Base-by-base conservation (phyloP, 352 stramenopile genomes). In the Globisporangium camurandrum region DNA sequence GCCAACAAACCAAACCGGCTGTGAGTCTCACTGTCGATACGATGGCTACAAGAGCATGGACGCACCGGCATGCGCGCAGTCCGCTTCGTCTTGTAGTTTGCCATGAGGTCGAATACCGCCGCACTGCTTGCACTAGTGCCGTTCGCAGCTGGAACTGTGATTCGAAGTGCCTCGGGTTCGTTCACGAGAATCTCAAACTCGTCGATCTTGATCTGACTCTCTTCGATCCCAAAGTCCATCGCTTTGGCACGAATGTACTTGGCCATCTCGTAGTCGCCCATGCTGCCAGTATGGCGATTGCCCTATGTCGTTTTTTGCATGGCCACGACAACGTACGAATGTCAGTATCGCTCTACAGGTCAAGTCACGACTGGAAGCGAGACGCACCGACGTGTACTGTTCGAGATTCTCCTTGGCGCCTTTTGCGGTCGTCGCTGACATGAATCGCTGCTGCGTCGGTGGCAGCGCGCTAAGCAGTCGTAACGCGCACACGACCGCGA, bases 101-200 rank as follows among this genome's bases (percentile, higher is more conserved):
- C 56, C 58, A 71, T 69, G 24, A 72, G 51, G 16, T 78, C 61
- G 27, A 61, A 51, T 23, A 50, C 54, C 17, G 41, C 41, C n/a
- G 28, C 33, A 2, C 42, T 46, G n/a, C 33, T 23, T 30, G 49
- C 61, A 16, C 9, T n/a, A n/a, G n/a, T n/a, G n/a, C n/a, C n/a
- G n/a, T n/a, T 31, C 4, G 30, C n/a, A 19, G 54, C 27, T 6
- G 64, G 37, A 17, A 86, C 30, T 30, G 79, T 56, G 24, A 87
- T 61, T 2, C 63, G 71, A 46, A 93, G 65, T 23, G 59, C 66
- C 49, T 88, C 71, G 0, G 77, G 79, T 22, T 82, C 67, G 42
- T 91, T 93, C 27, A 84, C 58, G 22, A 93, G 57, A 38, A 91
- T 82, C 54, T 91, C 79, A 42, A 91, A 91, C 23, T 90, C 79